Percentiles rank a stretch among this genome's conserved stretches.
These are phyloP conservation scores for Xylaria scruposa DNA, from an alignment of 495 filamentous ascomycete genomes.

Conservation along the genomic window DNA sequence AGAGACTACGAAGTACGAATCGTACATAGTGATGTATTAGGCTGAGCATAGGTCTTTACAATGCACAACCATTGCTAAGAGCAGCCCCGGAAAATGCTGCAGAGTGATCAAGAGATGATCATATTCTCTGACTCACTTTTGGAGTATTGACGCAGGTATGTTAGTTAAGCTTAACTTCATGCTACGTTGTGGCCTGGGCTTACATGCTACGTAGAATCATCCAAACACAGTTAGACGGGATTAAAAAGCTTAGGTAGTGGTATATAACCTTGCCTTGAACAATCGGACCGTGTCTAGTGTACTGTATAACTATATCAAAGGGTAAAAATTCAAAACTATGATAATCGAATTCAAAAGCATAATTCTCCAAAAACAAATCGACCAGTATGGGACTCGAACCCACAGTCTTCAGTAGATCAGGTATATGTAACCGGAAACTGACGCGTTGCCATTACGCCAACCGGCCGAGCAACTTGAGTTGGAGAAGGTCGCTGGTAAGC, in stretches of 20 bases:
- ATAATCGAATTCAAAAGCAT: background rate
- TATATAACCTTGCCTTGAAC: too few species aligned
- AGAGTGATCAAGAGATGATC: too few species aligned
- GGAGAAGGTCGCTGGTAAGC: too few species aligned
- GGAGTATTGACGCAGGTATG: background rate
- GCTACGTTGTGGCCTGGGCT: background rate
- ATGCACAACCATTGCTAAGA: background rate
- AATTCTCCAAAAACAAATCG: background rate
- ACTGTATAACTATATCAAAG: too few species aligned
- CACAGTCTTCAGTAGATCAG: slow-evolving; percentile 22
- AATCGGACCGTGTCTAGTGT: too few species aligned
- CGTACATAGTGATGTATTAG: background rate
- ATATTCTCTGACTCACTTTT: too few species aligned
- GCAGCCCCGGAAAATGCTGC: background rate
- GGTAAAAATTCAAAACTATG: background rate
- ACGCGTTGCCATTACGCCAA: slow-evolving; percentile 30
- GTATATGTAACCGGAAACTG: slow-evolving; percentile 21
- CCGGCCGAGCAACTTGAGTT: background rate
- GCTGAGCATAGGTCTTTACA: background rate
- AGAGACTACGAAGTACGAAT: too few species aligned
- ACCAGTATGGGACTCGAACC: slow-evolving; percentile 29
- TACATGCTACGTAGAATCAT: too few species aligned
- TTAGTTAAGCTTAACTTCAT: background rate
- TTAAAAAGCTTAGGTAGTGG: too few species aligned
- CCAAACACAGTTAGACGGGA: too few species aligned